A percentile compares a stretch with the other conserved stretches of the same genome.
Conservation (phyloP, 2,329 filamentous ascomycete genomes). For the Rhynchosporium graminicola region DNA sequence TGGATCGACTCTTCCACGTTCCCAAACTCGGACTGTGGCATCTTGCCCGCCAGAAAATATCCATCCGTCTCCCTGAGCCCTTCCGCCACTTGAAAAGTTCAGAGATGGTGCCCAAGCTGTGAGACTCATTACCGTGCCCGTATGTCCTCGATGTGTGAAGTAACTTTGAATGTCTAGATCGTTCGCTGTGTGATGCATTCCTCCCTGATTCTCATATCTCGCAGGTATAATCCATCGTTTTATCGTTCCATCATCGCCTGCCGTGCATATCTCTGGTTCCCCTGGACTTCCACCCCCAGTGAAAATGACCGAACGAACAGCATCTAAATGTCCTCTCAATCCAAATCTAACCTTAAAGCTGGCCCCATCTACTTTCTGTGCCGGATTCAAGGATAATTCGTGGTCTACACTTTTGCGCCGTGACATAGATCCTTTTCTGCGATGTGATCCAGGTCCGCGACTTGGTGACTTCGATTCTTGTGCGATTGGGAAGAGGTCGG, state of each 20-base stretch:
- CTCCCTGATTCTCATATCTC: slow-evolving; percentile 65
- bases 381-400: slow-evolving; percentile 55
- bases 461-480: slow-evolving; percentile 81
- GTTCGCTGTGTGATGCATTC: slow-evolving; percentile 48
- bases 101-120: slow-evolving; percentile 85
- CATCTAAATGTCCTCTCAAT: slow-evolving; percentile 87
- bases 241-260: slow-evolving; percentile 91
- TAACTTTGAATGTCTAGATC: slow-evolving; percentile 91
- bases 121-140: slow-evolving; percentile 84
- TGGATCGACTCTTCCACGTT: slow-evolving; percentile 88
- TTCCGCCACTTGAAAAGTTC: slow-evolving; percentile 85
- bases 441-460: slow-evolving; percentile 66
- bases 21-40: slow-evolving; percentile 91
- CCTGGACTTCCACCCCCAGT: slow-evolving; percentile 93
- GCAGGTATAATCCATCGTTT: slow-evolving; percentile 95
- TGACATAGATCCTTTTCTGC: slow-evolving; percentile 79
- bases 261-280: slow-evolving; percentile 95
- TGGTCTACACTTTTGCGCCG: slow-evolving; percentile 71
- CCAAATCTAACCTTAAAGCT: slow-evolving; percentile 94
- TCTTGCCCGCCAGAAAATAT: slow-evolving; percentile 98
- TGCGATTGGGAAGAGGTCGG: slow-evolving; percentile 82
- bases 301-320: slow-evolving; percentile 92
- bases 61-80: slow-evolving; percentile 91
- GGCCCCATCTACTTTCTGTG: slow-evolving; percentile 66
- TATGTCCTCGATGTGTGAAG: slow-evolving; percentile 93